Evolutionary conservation across 208 protist species (phyloP).

Genomic region (Endotrypanum monterogeii): DNA sequence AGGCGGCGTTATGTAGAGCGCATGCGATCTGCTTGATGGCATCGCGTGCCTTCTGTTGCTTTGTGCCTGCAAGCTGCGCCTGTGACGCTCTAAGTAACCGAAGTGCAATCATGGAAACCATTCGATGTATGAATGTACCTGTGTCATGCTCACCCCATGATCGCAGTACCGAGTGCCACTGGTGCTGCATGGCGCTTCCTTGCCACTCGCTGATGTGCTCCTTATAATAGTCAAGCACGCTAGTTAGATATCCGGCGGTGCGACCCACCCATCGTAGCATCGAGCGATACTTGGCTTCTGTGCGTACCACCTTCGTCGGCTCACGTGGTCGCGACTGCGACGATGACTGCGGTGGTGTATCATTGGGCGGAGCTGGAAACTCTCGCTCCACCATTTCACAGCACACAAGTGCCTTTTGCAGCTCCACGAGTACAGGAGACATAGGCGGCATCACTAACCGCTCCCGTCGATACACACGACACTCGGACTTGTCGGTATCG

Average conservation of each 20-base stretch:
- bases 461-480: conserved; percentile 14
- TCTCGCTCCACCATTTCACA: conserved; percentile 40
- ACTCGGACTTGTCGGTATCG: conserved; percentile 9
- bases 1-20: not conserved
- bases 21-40: conserved; percentile 12
- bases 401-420: conserved; percentile 51
- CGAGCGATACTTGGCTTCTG: conserved; percentile 24
- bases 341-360: not conserved
- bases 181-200: conserved; percentile 20
- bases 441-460: conserved; percentile 20
- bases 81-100: conserved; percentile 34
- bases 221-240: not conserved
- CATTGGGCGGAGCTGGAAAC: not conserved
- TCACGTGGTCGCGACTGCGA: not conserved
- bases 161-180: conserved; percentile 23
- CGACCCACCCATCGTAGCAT: conserved; percentile 28
- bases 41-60: conserved; percentile 24
- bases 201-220: conserved; percentile 5
- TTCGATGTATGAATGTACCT: conserved; percentile 37
- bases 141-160: conserved; percentile 28
- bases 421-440: conserved; percentile 18
- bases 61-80: conserved; percentile 7
- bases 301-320: not conserved
- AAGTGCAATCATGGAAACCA: conserved; percentile 46
- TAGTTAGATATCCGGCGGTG: conserved; percentile 15